Percentiles rank a stretch among this genome's conserved stretches.
phyloP scores from a whole-genome alignment of 805 yeast genomes.

The Zygosaccharomyces pseudorouxii region DNA sequence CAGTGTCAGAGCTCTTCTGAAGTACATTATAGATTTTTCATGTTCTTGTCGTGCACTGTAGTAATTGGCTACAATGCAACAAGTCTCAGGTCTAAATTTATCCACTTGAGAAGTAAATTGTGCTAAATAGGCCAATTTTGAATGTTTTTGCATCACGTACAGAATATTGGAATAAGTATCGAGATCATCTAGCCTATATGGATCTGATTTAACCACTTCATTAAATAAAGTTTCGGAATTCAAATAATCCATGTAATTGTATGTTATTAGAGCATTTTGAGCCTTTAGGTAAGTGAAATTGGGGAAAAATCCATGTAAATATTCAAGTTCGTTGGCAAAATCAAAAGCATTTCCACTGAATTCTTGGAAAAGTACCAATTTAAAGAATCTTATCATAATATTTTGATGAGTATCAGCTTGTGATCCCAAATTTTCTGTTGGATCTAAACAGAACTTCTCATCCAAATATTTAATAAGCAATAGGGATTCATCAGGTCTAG shows the following conservation, averaged over 20 bases:
- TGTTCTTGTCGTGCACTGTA: conserved; percentile 90
- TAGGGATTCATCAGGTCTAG: conserved; percentile 57
- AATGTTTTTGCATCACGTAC: conserved; percentile 85
- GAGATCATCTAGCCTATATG: conserved; percentile 82
- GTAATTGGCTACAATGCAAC: conserved; percentile 91
- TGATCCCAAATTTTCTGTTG: conserved; percentile 11
- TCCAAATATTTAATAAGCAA: conserved; percentile 38
- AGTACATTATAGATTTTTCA: conserved; percentile 90
- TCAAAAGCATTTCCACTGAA: conserved; percentile 63
- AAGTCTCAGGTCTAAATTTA: conserved; percentile 86
- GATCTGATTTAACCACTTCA: conserved; percentile 65
- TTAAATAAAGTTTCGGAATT: conserved; percentile 80
- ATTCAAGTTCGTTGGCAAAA: conserved; percentile 47
- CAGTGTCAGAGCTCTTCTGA: conserved; percentile 79
- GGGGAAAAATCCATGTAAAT: conserved; percentile 57
- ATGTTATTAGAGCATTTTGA: conserved; percentile 77
- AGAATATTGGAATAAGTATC: conserved; percentile 92
- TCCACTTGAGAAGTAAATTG: conserved; percentile 80
- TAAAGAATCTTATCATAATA: conserved; percentile 53
- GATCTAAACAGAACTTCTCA: conserved; percentile 21
- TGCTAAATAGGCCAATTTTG: conserved; percentile 81
- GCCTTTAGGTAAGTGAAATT: conserved; percentile 66
- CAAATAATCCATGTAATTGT: conserved; percentile 79
- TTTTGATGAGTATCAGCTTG: conserved; percentile 18
- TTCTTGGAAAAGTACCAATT: conserved; percentile 66